Base-by-base conservation (phyloP, 495 filamentous ascomycete species). In the Bacidia gigantensis region DNA sequence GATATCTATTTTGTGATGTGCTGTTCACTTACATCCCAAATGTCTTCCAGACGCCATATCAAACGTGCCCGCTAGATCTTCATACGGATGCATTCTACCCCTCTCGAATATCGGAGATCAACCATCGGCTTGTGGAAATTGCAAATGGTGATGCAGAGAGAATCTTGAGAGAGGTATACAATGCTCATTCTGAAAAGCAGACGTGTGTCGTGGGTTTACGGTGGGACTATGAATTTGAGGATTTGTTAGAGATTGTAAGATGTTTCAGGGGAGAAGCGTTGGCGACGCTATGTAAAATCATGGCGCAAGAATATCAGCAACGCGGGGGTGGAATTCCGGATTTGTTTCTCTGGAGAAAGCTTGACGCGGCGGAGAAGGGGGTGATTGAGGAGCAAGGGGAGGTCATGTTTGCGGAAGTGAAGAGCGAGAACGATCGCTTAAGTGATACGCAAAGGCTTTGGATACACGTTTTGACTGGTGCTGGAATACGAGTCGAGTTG, bases 361-460 rank as follows among this genome's bases (percentile, higher is more conserved):
- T 38, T 56, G 49, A 45, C 55, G 45, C 62, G 17, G 54, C 49
- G 57, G 20, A 51, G 56, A 17, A 50, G 54, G n/a, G 52, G 45
- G 60, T 66, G 24, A 51, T 67, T 45, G 67, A 69, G 29, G 65
- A 56, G 44, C 20, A 47, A 11, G 69, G 69, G 26, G 78, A 82
- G 64, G 80, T 88, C 43, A 78, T 89, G 77, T 94, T 96, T 68
- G 75, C 78, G 2, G 89, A 96, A 67, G 89, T 95, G 46, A 95
- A 95, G 74, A 88, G 83, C 54, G 87, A 88, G 68, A 96, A 95
- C 70, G 92, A 98, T 72, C 79, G 88, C 26, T 71, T 98, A 62
- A 95, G 90, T 67, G 92, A 98, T 73, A 93, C 89, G 29, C 92
- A 98, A 68, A 74, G 92, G 57, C 71, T 98, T 38, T 98, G 92